Evolutionary conservation across 2,329 filamentous ascomycete genomes (phyloP), one percentile per base, ranked within the genome.

Genomic region (Verticillium klebahnii): DNA sequence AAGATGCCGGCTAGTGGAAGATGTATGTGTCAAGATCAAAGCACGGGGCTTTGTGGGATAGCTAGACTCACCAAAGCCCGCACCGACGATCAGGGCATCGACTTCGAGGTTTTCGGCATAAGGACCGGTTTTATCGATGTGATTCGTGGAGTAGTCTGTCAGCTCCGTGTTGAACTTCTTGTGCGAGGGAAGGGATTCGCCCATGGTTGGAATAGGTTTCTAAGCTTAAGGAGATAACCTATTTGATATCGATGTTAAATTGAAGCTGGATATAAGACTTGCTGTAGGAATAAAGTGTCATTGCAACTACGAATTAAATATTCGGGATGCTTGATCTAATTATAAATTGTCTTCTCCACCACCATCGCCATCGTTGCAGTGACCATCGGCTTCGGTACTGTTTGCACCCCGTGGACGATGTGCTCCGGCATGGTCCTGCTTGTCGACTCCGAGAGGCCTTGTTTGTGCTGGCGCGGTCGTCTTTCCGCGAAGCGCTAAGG

Each of bases 21-120:
- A 29, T 29, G 29, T 6, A 29, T 29, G 29, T 29, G 29, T 29
- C 5, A 29, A 4, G 29, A 4, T 29, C 29, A 29, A 1, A 29
- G 4, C 4, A 29, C 5, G 4, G 29, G 29, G 29, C 1, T 29
- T 29, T 29, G 4, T 6, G 6, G 29, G 29, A 6, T 29, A 29
- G 29, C 29, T 6, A 29, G 29, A 59, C 70, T 64, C 63, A 78
- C 75, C 72, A 61, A 80, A 80, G 6, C 79, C 79, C 23, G 77
- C 79, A 8, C 79, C 79, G 2, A 81, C 77, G 7, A 81, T 69
- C 3, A 81, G 68, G 3, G 73, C 77, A 60, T 81, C 76, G 3
- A 82, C 70, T 8, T 81, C 78, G 5, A 79, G 72, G 34, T 79
- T 70, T 4, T 77, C 71, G 1, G 77, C 74, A 61, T 80, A 80